These are phyloP conservation scores for Laburnicola sp. DNA, from an alignment of 2,329 filamentous ascomycete genomes.

Conservation along the genomic window DNA sequence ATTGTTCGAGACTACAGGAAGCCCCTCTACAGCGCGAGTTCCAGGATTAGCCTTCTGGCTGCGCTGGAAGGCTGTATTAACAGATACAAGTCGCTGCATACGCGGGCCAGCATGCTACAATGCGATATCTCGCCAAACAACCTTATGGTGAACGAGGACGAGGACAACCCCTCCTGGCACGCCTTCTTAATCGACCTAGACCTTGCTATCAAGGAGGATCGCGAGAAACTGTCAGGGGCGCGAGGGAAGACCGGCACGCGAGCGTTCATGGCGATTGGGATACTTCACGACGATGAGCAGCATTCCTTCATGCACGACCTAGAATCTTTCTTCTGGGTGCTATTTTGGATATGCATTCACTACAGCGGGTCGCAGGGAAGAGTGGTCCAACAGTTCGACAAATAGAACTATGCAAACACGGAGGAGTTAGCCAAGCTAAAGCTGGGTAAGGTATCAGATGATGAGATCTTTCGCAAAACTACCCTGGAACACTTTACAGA, in stretches of 20 bases:
- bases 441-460: neutral
- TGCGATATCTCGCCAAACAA: too few relatives aligned
- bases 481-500: neutral
- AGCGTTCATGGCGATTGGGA: slow-evolving; percentile 52
- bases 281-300: slow-evolving; percentile 39
- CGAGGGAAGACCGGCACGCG: slow-evolving; percentile 49
- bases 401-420: slow-evolving; percentile 40
- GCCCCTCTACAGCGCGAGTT: slow-evolving; percentile 48
- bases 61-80: slow-evolving; percentile 42
- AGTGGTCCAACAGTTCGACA: slow-evolving; percentile 31
- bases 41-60: slow-evolving; percentile 37
- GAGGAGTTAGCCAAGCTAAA: neutral
- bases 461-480: neutral
- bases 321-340: too few relatives aligned
- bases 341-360: too few relatives aligned
- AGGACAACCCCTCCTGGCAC: too few relatives aligned
- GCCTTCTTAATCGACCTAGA: slow-evolving; percentile 34
- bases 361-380: slow-evolving; percentile 17
- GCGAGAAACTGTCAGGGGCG: slow-evolving; percentile 41
- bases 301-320: slow-evolving; percentile 52
- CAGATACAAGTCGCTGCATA: slow-evolving; percentile 42
- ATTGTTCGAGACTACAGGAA: slow-evolving; percentile 38
- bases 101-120: slow-evolving; percentile 22
- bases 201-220: slow-evolving; percentile 37
- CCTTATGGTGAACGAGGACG: too few relatives aligned